These are phyloP conservation scores for Fabrea salina DNA, from an alignment of 169 alveolate species.

Conservation along the genomic window DNA sequence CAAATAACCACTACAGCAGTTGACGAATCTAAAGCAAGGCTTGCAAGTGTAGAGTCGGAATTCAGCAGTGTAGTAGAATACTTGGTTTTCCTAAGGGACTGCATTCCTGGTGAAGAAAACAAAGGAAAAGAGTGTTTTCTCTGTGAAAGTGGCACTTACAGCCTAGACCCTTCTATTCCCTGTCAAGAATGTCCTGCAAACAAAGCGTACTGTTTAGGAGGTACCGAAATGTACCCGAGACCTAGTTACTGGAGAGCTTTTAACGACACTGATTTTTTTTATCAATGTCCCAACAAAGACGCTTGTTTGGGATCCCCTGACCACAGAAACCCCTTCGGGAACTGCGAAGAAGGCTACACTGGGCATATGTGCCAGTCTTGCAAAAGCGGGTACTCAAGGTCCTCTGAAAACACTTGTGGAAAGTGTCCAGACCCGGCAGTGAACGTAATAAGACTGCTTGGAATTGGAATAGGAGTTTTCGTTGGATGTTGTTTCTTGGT, in stretches of 20 bases:
- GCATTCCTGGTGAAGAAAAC: background rate
- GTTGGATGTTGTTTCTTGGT: slow-evolving; percentile 17
- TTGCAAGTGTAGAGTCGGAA: background rate
- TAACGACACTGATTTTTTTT: slow-evolving; percentile 33
- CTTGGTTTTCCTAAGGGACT: background rate
- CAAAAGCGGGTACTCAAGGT: slow-evolving; percentile 14
- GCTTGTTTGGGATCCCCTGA: slow-evolving; percentile 52
- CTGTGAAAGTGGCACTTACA: background rate
- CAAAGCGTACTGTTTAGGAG: slow-evolving; percentile 54
- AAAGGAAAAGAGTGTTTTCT: background rate
- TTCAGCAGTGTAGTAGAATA: background rate
- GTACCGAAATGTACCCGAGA: slow-evolving; percentile 41
- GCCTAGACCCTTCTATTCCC: background rate
- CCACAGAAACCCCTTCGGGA: slow-evolving; percentile 42
- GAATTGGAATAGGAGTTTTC: background rate
- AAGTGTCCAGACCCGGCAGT: slow-evolving; percentile 24
- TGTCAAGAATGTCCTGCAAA: slow-evolving; percentile 16
- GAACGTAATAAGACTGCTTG: slow-evolving; percentile 29
- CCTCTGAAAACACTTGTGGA: slow-evolving; percentile 14
- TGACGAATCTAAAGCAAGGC: background rate
- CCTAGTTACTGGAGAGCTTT: slow-evolving; percentile 53
- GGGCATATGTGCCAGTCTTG: slow-evolving; percentile 27
- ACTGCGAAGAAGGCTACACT: slow-evolving; percentile 28
- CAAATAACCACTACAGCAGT: background rate
- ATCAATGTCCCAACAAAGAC: slow-evolving; percentile 33